Evolutionary conservation across 148 eudicot species (phyloP).

Genomic region (Nyssa sinensis): DNA sequence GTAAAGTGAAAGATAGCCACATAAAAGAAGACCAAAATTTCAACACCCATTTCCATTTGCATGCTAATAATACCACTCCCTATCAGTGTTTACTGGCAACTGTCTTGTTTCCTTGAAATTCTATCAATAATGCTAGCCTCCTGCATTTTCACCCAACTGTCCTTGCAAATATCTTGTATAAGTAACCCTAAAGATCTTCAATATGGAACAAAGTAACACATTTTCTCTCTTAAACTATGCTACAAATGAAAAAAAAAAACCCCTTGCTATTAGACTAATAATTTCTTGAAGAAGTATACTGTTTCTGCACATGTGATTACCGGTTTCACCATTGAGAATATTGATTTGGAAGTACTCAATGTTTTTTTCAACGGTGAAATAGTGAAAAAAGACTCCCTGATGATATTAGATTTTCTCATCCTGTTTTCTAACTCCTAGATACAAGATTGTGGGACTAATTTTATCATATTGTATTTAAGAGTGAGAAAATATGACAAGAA

Average conservation of each 20-base stretch:
- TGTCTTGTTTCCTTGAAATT: not conserved
- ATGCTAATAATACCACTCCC: not conserved
- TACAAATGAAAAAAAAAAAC: not conserved
- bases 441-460: too few species aligned
- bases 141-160: not conserved
- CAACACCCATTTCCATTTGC: not conserved
- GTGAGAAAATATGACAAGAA: too few species aligned
- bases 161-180: not conserved
- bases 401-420: too few species aligned
- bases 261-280: too few species aligned
- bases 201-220: not conserved
- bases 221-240: not conserved
- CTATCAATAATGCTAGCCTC: not conserved
- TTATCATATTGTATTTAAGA: too few species aligned
- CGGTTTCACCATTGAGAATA: too few species aligned
- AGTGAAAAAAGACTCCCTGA: too few species aligned
- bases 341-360: too few species aligned
- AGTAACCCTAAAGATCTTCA: not conserved
- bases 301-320: too few species aligned
- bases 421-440: too few species aligned
- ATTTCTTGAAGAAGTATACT: too few species aligned
- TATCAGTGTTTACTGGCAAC: not conserved
- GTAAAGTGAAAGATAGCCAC: not conserved
- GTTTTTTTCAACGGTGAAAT: too few species aligned
- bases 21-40: not conserved